Evolutionary conservation across 495 filamentous ascomycete genomes (phyloP).

Genomic region (Oleoguttula mirabilis): DNA sequence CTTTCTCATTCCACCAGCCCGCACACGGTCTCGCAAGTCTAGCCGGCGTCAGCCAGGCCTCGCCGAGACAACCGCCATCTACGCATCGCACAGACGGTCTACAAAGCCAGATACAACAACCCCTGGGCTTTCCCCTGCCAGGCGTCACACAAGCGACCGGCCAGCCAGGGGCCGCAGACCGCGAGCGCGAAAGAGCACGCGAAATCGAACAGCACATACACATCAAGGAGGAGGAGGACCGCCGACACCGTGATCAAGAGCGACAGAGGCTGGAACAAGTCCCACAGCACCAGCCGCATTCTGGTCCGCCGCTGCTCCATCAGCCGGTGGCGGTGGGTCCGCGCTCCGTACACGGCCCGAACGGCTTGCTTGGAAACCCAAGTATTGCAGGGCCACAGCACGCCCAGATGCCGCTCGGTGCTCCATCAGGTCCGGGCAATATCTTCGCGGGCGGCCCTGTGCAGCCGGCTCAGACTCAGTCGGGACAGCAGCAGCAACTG

Average conservation of each 20-base stretch:
- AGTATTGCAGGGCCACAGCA: conserved; percentile 38
- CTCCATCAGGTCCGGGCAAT: conserved; percentile 49
- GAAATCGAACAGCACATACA: conserved; percentile 17
- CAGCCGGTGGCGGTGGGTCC: conserved; percentile 62
- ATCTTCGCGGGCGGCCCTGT: conserved; percentile 57
- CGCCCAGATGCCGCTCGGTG: conserved; percentile 46
- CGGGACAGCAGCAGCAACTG: conserved; percentile 38
- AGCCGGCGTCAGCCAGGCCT: conserved; percentile 15
- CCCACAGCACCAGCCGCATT: conserved; percentile 64
- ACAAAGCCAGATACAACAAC: conserved; percentile 1
- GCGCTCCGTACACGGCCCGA: conserved; percentile 72
- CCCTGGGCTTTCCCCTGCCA: conserved; percentile 14
- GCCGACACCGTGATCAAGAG: conserved; percentile 52
- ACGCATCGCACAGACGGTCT: background rate
- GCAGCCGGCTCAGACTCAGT: conserved; percentile 46
- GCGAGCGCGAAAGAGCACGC: conserved; percentile 19
- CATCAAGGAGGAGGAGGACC: conserved; percentile 43
- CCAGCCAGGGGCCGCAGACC: conserved; percentile 6
- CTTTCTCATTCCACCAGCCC: conserved; percentile 17
- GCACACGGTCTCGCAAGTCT: conserved; percentile 16
- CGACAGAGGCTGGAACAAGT: conserved; percentile 38
- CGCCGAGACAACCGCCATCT: conserved; percentile 14
- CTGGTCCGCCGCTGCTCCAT: conserved; percentile 67
- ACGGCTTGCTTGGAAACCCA: conserved; percentile 68
- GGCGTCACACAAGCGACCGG: conserved; percentile 18